Base-by-base conservation (phyloP, 1,284 basidiomycete species). In the Ganoderma multipileum region DNA sequence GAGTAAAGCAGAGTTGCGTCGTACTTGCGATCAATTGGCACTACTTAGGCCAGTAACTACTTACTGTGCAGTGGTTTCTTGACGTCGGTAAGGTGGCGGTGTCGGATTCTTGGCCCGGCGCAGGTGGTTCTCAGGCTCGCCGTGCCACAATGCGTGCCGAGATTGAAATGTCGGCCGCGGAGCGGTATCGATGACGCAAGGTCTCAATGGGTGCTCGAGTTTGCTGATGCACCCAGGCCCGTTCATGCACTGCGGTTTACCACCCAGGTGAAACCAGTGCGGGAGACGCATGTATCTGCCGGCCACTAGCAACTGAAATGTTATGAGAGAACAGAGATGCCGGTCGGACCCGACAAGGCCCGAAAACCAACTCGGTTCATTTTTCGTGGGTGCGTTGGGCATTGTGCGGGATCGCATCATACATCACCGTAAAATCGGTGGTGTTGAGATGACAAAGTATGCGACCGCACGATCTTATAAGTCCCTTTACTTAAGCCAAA, bases 381-480 rank as follows among this genome's bases (percentile, higher is more conserved):
- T n/a, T 33, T 33, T 58, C 55, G 55, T 58, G 55, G 23, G 52
- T 54, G 44, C 26, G 14, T 54, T 30, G 52, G 33, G 4, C 55
- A 9, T 57, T 18, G 30, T 11, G 16, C 20, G 55, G 55, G 30
- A 38, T 36, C 55, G 30, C 20, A 38, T 38, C 55, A 23, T 58
- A 33, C 16, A 58, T 33, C 36, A 38, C 11, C 55, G n/a, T n/a
- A 58, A 38, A 36, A n/a, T 58, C 36, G 16, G 55, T 23, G 36
- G 55, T 38, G 55, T 12, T 23, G n/a, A 38, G 55, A 36, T 58
- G 55, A 58, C 55, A 38, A 58, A 58, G n/a, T 30, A 38, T n/a
- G 33, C 30, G 54, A 55, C 28, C 54, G 28, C 30, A 55, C 54
- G 52, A 54, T 30, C 28, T 26, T 47, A 47, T 47, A 47, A 47